Conservation (phyloP, 2,329 filamentous ascomycete genomes). For the Exophiala xenobiotica region DNA sequence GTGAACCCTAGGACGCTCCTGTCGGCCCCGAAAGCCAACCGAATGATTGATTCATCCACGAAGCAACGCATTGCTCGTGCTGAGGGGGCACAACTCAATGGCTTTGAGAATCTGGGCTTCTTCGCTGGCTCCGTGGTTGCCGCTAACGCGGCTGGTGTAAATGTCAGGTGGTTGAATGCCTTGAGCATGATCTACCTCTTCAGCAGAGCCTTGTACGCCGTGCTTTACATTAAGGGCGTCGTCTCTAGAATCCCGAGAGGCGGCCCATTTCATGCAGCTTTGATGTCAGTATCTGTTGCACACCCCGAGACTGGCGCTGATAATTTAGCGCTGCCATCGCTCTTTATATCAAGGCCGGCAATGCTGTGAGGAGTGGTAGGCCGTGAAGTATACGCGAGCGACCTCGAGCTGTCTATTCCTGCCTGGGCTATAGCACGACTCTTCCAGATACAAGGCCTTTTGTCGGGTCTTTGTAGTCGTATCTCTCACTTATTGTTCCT, state of each 20-base stretch:
- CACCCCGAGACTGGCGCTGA: neutral
- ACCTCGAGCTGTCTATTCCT: neutral
- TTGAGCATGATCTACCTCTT: slow-evolving; percentile 7
- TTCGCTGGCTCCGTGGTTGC: slow-evolving; percentile 42
- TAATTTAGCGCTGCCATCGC: neutral
- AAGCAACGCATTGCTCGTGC: slow-evolving; percentile 38
- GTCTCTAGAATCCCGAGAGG: neutral
- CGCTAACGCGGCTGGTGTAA: slow-evolving; percentile 32
- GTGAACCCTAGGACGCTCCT: slow-evolving; percentile 4
- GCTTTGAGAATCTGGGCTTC: slow-evolving; percentile 42
- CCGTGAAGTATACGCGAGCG: neutral
- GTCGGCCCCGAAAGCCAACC: slow-evolving; percentile 1
- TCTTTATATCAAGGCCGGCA: slow-evolving; percentile 9
- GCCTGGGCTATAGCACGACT: neutral
- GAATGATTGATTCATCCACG: slow-evolving; percentile 22
- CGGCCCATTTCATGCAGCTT: neutral
- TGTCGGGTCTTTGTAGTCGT: neutral
- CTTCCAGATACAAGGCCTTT: neutral
- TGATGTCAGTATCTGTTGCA: slow-evolving; percentile 1
- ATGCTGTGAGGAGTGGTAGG: neutral
- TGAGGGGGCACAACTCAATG: slow-evolving; percentile 40
- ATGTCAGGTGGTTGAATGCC: neutral
- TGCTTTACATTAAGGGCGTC: neutral
- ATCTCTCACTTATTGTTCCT: neutral
- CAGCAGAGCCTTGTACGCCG: neutral